Evolutionary conservation across 2,329 filamentous ascomycete genomes (phyloP).

Genomic region (Diaporthe capsici): DNA sequence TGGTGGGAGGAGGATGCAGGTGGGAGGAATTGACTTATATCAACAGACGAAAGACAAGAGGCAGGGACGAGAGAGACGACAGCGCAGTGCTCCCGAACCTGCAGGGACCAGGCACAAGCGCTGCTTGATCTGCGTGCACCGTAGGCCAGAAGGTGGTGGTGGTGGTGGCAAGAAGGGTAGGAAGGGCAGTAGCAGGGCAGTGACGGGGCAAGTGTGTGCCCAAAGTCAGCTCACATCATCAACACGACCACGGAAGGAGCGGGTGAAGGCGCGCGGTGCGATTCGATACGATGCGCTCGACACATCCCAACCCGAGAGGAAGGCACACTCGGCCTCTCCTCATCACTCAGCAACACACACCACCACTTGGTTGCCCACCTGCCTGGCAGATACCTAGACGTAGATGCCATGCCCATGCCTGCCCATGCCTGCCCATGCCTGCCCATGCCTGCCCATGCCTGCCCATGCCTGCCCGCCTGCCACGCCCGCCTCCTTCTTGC

Average conservation of each 20-base stretch:
- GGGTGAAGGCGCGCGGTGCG: slow-evolving; percentile 1
- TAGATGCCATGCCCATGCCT: not conserved
- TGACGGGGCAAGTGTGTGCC: too few relatives aligned
- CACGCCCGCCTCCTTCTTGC: slow-evolving; percentile 2
- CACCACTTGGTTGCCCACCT: not conserved
- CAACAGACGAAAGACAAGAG: slow-evolving; percentile 25
- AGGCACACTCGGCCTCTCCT: slow-evolving; percentile 10
- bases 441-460: not conserved
- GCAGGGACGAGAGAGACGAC: not conserved
- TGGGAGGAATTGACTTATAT: slow-evolving; percentile 36
- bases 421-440: too few relatives aligned
- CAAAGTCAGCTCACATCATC: slow-evolving; percentile 38
- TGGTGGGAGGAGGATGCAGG: slow-evolving; percentile 1
- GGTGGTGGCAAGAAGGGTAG: slow-evolving; percentile 5
- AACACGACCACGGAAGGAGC: slow-evolving; percentile 32
- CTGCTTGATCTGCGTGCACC: slow-evolving; percentile 20
- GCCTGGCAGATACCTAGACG: not conserved
- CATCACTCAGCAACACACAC: slow-evolving; percentile 5
- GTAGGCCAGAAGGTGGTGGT: not conserved
- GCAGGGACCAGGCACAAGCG: slow-evolving; percentile 29
- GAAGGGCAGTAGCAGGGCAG: not conserved
- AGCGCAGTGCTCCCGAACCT: slow-evolving; percentile 4
- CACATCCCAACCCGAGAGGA: slow-evolving; percentile 11
- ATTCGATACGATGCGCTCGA: slow-evolving; percentile 10
- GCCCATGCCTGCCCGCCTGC: too few relatives aligned